Evolutionary conservation across 192 early-diverging fungal species (phyloP), one percentile per base, ranked within the genome.

Genomic region (Coemansia erecta): DNA sequence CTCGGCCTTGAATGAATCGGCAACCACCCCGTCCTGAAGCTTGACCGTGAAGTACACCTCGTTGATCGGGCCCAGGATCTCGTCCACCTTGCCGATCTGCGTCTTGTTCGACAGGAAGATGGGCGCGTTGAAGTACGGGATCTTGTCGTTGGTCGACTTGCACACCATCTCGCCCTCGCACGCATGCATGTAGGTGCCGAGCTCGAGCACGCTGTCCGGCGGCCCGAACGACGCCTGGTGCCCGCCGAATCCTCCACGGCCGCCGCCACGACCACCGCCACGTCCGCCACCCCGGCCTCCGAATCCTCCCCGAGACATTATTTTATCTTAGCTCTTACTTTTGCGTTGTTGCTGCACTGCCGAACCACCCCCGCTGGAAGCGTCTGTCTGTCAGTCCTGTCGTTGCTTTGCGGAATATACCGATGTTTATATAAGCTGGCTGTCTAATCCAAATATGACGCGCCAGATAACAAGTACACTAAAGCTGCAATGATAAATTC

Each of bases 121-220:
- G 45, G 97, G 95, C 2, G 97, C 97, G 70, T 97, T 99, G 84
- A 99, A 99, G 82, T 95, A 99, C 21, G 97, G 97, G 64, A 99
- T 89, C 75, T 98, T 91, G 47, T 80, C 60, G 80, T 90, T 94
- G 57, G 87, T 89, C 24, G 90, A 92, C 62, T 84, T 85, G 81
- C 93, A 97, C 28, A 99, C 95, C 85, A 97, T 94, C 80, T 99
- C 93, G 53, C 93, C 94, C 72, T 99, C 94, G 71, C 97, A 99
- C 37, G 89, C 84, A 73, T 99, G 95, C 81, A 93, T 79, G 70
- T 93, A 97, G 37, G 83, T 62, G 42, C 97, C 97, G 82, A 97
- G 88, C 56, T 87, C 85, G 23, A 86, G 69, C 54, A 94, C 90
- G 26, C 72, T 74, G 64, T 91, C 90, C 19, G 92, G 92, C 12